Conservation (phyloP, 129 eudicot genomes). For the Lonicera japonica region DNA sequence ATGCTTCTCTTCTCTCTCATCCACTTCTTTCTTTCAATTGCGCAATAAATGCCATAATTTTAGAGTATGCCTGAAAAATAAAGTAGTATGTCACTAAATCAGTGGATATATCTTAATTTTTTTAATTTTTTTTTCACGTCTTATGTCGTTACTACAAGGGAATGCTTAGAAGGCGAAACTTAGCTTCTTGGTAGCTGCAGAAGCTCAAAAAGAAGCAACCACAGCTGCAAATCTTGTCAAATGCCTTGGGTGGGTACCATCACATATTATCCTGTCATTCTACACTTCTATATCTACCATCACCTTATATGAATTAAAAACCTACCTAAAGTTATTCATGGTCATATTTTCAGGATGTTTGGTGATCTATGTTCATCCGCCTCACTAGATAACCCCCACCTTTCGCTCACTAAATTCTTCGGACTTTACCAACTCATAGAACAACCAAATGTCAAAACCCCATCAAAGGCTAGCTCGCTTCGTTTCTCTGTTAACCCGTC, state of each 20-base stretch:
- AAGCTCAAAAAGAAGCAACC: constrained; percentile 89
- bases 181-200: constrained; percentile 80
- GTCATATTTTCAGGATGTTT: constrained; percentile 50
- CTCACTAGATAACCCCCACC: constrained; percentile 65
- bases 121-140: constrained; percentile 1
- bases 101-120: not conserved
- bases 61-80: not conserved
- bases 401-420: constrained; percentile 65
- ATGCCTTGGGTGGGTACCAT: constrained; percentile 54
- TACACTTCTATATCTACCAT: not conserved
- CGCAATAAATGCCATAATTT: too few species aligned
- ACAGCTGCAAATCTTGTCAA: constrained; percentile 65
- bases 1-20: constrained; percentile 3
- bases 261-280: not conserved
- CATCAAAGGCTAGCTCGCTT: constrained; percentile 28
- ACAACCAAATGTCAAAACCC: constrained; percentile 32
- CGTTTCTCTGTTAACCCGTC: constrained; percentile 23
- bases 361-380: constrained; percentile 78
- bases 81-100: not conserved
- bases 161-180: constrained; percentile 52
- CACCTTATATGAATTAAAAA: not conserved
- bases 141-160: constrained; percentile 35
- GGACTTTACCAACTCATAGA: constrained; percentile 58
- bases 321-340: not conserved
- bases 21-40: not conserved